phyloP scores from a whole-genome alignment of 2,329 filamentous ascomycete species.

The Alternaria ventricosa region DNA sequence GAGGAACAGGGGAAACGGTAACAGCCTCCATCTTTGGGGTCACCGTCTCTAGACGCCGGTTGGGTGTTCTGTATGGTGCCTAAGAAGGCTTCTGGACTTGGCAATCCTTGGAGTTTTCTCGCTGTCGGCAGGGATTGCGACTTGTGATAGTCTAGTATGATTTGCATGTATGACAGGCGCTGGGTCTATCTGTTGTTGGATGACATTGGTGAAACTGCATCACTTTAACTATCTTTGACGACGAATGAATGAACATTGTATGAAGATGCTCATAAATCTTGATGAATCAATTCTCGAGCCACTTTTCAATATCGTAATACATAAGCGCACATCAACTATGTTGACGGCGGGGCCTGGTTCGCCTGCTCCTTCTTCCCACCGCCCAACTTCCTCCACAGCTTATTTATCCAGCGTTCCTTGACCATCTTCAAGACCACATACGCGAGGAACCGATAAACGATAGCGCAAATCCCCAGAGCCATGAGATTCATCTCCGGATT shows the following conservation, averaged over 20 bases:
- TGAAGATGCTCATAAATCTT: not conserved
- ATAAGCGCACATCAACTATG: not conserved
- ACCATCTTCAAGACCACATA: constrained; percentile 64
- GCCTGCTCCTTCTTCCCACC: constrained; percentile 18
- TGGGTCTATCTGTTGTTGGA: not conserved
- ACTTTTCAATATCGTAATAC: not conserved
- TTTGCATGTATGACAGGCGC: not conserved
- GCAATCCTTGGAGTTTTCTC: not conserved
- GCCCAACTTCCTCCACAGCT: constrained; percentile 35
- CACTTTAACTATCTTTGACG: not conserved
- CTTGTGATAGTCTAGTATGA: not conserved
- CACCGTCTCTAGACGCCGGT: constrained; percentile 28
- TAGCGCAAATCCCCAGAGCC: constrained; percentile 66
- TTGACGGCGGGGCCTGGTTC: not conserved
- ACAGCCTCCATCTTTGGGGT: constrained; percentile 38
- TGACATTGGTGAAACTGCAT: not conserved
- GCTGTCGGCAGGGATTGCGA: not conserved
- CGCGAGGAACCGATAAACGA: constrained; percentile 70
- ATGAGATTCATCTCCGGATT: constrained; percentile 67
- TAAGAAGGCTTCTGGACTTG: not conserved
- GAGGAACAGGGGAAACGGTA: constrained; percentile 35
- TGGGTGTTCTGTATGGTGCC: not conserved
- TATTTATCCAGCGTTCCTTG: constrained; percentile 59
- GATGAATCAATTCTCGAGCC: not conserved
- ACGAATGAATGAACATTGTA: not conserved